These are phyloP conservation scores for Leishmania tarentolae DNA, from an alignment of 208 protist species.

Conservation along the genomic window DNA sequence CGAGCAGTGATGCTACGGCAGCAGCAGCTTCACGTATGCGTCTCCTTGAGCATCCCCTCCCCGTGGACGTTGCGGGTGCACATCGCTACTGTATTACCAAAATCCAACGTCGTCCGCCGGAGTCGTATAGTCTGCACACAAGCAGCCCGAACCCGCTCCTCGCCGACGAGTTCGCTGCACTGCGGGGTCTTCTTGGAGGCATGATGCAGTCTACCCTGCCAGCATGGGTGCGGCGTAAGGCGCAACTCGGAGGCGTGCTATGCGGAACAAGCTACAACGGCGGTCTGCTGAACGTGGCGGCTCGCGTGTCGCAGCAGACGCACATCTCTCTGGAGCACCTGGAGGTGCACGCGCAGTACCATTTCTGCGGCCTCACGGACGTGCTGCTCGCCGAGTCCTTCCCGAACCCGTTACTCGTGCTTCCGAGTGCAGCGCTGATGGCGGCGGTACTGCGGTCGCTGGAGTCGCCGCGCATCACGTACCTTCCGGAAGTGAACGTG, in stretches of 20 bases:
- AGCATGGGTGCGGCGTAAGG: constrained; percentile 62
- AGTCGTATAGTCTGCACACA: constrained; percentile 31
- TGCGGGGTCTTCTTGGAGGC: constrained; percentile 44
- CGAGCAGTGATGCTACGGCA: not conserved
- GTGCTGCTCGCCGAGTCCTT: constrained; percentile 74
- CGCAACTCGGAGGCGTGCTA: constrained; percentile 62
- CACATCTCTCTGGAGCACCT: constrained; percentile 69
- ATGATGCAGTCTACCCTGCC: constrained; percentile 45
- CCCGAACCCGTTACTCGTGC: constrained; percentile 58
- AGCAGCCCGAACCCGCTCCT: constrained; percentile 83
- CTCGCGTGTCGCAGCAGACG: constrained; percentile 72
- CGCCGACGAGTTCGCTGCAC: constrained; percentile 49
- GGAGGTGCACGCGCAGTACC: constrained; percentile 63
- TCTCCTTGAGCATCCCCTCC: constrained; percentile 47
- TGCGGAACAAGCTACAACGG: constrained; percentile 73
- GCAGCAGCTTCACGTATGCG: not conserved
- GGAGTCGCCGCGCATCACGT: constrained; percentile 60
- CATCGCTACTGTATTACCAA: constrained; percentile 61
- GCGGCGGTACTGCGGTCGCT: constrained; percentile 67
- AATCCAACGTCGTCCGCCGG: constrained; percentile 55
- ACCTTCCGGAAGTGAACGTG: constrained; percentile 70
- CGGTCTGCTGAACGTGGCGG: constrained; percentile 76
- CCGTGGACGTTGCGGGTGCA: constrained; percentile 51
- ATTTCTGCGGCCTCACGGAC: constrained; percentile 86
- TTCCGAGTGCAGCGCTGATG: constrained; percentile 64